These are phyloP conservation scores for Rhizoctonia solani DNA, from an alignment of 1,284 basidiomycete genomes.

Conservation along the genomic window DNA sequence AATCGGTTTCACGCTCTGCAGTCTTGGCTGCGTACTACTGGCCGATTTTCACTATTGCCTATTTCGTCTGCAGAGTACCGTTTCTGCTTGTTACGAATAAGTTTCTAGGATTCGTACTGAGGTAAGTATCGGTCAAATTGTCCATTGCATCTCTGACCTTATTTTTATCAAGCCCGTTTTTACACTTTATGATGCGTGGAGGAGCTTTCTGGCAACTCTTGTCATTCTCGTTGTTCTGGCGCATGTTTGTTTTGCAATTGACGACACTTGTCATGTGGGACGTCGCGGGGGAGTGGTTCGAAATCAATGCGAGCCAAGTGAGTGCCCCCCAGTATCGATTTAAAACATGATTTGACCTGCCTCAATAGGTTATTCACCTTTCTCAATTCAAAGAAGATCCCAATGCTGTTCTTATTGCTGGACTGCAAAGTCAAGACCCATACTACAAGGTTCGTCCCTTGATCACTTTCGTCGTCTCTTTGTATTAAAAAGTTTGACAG, in stretches of 20 bases:
- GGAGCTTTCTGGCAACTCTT: conserved; percentile 14
- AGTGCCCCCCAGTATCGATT: neutral
- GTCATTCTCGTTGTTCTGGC: conserved; percentile 8
- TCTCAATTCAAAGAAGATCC: conserved; percentile 31
- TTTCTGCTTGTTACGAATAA: neutral
- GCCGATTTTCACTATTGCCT: neutral
- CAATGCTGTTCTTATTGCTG: conserved; percentile 22
- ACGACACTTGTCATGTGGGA: conserved; percentile 20
- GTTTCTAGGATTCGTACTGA: conserved; percentile 6
- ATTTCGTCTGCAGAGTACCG: neutral
- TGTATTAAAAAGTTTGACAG: too few species aligned
- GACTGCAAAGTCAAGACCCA: conserved; percentile 19
- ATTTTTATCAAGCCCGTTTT: conserved; percentile 13
- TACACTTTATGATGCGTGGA: conserved; percentile 18
- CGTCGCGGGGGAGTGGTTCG: conserved; percentile 25
- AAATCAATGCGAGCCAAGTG: conserved; percentile 29
- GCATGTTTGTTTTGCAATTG: conserved; percentile 20
- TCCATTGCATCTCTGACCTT: neutral
- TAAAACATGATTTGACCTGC: neutral
- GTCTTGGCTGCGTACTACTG: conserved; percentile 6
- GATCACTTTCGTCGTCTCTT: neutral
- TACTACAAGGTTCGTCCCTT: conserved; percentile 19
- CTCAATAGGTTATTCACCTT: conserved; percentile 10
- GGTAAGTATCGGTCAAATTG: neutral
- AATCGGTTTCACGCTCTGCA: neutral